Conservation (phyloP, 1,284 basidiomycete species). For the Schizopora paradoxa region DNA sequence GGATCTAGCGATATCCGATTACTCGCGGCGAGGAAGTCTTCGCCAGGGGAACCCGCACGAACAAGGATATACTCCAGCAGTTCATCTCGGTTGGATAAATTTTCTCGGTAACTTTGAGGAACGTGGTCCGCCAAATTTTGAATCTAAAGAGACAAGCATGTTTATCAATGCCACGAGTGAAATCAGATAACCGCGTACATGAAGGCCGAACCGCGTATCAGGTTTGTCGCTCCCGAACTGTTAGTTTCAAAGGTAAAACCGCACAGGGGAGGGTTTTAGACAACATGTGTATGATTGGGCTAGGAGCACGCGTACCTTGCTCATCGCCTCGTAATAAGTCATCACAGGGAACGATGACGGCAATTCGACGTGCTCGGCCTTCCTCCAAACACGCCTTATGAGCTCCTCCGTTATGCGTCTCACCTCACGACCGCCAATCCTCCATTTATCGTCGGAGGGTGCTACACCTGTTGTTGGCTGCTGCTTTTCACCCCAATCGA, state of each 20-base stretch:
- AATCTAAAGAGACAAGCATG: too few species aligned
- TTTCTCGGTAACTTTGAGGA: too few species aligned
- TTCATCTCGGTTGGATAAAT: too few species aligned
- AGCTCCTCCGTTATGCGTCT: slow-evolving; percentile 71
- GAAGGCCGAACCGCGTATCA: slow-evolving; percentile 81
- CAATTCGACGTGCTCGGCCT: slow-evolving; percentile 48
- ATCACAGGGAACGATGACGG: slow-evolving; percentile 66
- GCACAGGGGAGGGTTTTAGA: slow-evolving; percentile 1
- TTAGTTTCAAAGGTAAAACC: slow-evolving; percentile 17
- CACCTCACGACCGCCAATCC: slow-evolving; percentile 79
- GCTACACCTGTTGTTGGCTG: slow-evolving; percentile 19
- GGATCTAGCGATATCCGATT: too few species aligned
- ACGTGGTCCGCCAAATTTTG: too few species aligned
- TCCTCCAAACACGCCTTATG: slow-evolving; percentile 70
- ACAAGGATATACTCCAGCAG: too few species aligned
- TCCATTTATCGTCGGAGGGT: slow-evolving; percentile 47
- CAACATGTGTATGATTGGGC: background rate
- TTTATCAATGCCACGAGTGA: too few species aligned
- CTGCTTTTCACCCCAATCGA: slow-evolving; percentile 60
- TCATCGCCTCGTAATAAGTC: slow-evolving; percentile 85
- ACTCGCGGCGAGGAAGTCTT: too few species aligned
- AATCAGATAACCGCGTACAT: slow-evolving; percentile 47
- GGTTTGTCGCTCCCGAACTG: slow-evolving; percentile 96
- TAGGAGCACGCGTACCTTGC: slow-evolving; percentile 47
- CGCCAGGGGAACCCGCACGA: too few species aligned